A percentile compares a stretch with the other conserved stretches of the same genome.
These are phyloP conservation scores for Trichoderma simmonsii DNA, from an alignment of 2,329 filamentous ascomycete species.

Conservation along the genomic window DNA sequence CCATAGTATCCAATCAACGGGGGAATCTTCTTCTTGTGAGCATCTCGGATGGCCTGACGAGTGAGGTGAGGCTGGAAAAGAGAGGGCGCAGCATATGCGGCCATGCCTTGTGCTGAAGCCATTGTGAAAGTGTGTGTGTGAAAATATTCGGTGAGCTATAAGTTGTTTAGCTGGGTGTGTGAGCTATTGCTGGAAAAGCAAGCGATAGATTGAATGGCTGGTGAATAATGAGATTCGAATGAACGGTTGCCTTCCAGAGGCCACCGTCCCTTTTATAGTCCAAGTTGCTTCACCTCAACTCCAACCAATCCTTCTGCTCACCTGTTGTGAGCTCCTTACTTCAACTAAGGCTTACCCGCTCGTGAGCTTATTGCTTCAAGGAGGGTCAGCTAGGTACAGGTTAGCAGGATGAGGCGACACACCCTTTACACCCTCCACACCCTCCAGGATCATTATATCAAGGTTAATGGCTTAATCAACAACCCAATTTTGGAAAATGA, in stretches of 20 bases:
- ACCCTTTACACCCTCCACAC: background rate
- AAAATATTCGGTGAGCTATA: background rate
- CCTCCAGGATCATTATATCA: background rate
- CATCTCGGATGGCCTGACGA: constrained; percentile 45
- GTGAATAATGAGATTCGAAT: background rate
- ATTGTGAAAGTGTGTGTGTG: background rate
- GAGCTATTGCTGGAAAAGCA: background rate
- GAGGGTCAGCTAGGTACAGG: background rate
- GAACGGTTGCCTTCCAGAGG: background rate
- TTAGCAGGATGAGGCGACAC: background rate
- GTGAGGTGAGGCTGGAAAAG: constrained; percentile 46
- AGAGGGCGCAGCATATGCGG: constrained; percentile 33
- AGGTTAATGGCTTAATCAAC: background rate
- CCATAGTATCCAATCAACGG: constrained; percentile 43
- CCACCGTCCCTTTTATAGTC: background rate
- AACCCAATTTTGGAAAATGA: background rate
- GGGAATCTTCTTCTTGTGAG: constrained; percentile 44
- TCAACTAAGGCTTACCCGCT: background rate
- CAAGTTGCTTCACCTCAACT: background rate
- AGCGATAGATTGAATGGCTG: background rate
- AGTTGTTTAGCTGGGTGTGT: background rate
- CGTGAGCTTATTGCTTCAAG: background rate
- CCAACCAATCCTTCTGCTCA: background rate
- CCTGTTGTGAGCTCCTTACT: background rate
- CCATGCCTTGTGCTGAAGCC: constrained; percentile 9